Evolutionary conservation across 139 green algal genomes (phyloP), one percentile per base, ranked within the genome.

Genomic region (Closterium sp.): DNA sequence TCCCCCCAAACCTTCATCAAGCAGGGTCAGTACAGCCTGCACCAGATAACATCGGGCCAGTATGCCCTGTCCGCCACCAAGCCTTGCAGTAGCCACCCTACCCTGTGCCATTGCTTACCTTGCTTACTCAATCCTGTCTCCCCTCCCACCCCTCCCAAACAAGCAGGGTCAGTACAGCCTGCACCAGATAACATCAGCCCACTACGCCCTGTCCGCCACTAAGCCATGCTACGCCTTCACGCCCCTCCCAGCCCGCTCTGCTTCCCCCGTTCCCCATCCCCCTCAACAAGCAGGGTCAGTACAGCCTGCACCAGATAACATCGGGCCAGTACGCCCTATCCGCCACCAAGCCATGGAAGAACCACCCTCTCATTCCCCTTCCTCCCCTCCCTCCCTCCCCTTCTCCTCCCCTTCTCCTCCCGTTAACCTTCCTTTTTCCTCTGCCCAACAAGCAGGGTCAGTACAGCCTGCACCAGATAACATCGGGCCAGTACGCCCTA

Each of bases 401-500:
- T 31, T 70, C 4, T 70, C 5, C 5, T 19, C 45, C 45, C 45
- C 6, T 70, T 70, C 45, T 19, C 3, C 3, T 70, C 10, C 6
- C 45, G 73, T 45, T 89, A 9, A 6, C 38, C n/a, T 24, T 85
- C 90, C 34, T 27, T 24, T 28, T 21, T 34, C 31, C 50, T 70
- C 29, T 4, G 10, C 45, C 45, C 45, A 22, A 22, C 62, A 79
- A 79, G 62, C 88, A 90, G 89, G 89, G 89, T 22, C 24, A 38
- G 13, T 91, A 91, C 84, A 91, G 28, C 32, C 30, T 91, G 24
- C 29, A 91, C 89, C 89, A 91, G 84, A 45, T 91, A 30, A 86
- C 38, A 38, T 91, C 89, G 31, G 31, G 30, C 22, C 31, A 91
- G 32, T 91, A 91, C 84, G 84, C 89, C 32, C 30, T 91, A 28